Base-by-base conservation (phyloP, 2,329 filamentous ascomycete species). In the Ophiostoma pallidulum region DNA sequence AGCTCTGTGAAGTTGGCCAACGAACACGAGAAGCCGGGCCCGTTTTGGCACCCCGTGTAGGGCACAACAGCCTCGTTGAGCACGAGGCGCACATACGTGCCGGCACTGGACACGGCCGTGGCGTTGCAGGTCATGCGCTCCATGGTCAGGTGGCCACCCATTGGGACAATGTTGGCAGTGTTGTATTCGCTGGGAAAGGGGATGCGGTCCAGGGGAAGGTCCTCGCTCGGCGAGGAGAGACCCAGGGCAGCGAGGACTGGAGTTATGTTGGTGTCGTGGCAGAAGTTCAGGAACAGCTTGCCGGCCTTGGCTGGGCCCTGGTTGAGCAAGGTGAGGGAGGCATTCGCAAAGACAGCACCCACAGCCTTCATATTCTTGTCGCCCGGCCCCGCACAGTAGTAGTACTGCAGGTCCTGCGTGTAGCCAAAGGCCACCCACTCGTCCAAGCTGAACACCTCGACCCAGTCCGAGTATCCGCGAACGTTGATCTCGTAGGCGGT, bases 401-500 rank as follows among this genome's bases (percentile, higher is more conserved):
- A 83, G 60, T 85, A 85, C 20, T 78, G 72, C 33, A 86, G 62
- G 56, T 84, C 80, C 52, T 85, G 78, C 1, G 72, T 70, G 59
- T 85, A 86, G 56, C 84, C 79, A 53, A 84, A 85, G 55, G 74
- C 65, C 18, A 72, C 65, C 50, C 82, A 69, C 59, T 86, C 82
- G 3, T 76, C 66, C 20, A 80, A 66, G 4, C 71, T 80, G 56
- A 84, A 79, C 12, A 82, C 68, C 42, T 67, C 66, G 58, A 81
- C 84, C 67, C 78, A 84, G 0, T 78, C 75, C 5, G 77, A 82
- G 3, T 74, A 60, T 3, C 64, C 51, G 47, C 51, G 51, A 20
- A 51, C 51, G 28, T 53, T 51, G 20, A 53, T 37, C 44, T 53
- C 51, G 45, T 51, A 53, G 2, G 47, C 49, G 3, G 49, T 29